Percentiles rank a stretch among this genome's conserved stretches.
Evolutionary conservation across 2,329 filamentous ascomycete genomes (phyloP).

Genomic region (Colletotrichum orbiculare): DNA sequence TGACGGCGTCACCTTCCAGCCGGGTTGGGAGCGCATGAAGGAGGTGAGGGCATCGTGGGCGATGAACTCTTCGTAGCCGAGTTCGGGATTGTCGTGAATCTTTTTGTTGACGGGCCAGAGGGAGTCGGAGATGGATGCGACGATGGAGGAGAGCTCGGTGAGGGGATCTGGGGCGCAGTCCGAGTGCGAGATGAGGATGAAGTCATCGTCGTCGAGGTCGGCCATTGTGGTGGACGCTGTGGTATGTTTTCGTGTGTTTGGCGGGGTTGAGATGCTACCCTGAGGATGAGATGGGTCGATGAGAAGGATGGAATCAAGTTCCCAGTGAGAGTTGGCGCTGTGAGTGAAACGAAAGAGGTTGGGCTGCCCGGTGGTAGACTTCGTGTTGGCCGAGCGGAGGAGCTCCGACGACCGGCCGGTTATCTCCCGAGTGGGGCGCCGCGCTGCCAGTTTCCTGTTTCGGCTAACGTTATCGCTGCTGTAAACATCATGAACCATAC

Average conservation of each 20-base stretch:
- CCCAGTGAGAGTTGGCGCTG: background rate
- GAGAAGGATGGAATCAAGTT: background rate
- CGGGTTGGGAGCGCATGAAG: constrained; percentile 55
- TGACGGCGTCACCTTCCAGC: constrained; percentile 62
- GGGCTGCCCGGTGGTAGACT: background rate
- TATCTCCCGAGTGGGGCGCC: constrained; percentile 21
- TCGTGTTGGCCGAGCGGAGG: constrained; percentile 23
- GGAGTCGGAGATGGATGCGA: constrained; percentile 18
- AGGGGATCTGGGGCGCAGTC: constrained; percentile 11
- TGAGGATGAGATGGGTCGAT: background rate
- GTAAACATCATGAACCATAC: constrained; percentile 1
- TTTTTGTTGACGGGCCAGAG: constrained; percentile 37
- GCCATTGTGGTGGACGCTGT: background rate
- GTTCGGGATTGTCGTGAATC: constrained; percentile 43
- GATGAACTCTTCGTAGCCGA: constrained; percentile 43
- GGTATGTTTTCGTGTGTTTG: background rate
- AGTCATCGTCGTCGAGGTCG: constrained; percentile 16
- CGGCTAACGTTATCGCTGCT: constrained; percentile 11
- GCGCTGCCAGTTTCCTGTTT: constrained; percentile 14
- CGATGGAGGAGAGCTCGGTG: constrained; percentile 28
- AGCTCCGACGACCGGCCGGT: constrained; percentile 34
- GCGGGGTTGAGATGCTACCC: background rate
- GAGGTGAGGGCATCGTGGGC: constrained; percentile 56
- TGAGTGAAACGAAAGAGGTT: constrained; percentile 5
- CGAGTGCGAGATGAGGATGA: constrained; percentile 28